A percentile compares a stretch with the other conserved stretches of the same genome.
Conservation (phyloP, 2,329 filamentous ascomycete species). For the Metarhizium album region DNA sequence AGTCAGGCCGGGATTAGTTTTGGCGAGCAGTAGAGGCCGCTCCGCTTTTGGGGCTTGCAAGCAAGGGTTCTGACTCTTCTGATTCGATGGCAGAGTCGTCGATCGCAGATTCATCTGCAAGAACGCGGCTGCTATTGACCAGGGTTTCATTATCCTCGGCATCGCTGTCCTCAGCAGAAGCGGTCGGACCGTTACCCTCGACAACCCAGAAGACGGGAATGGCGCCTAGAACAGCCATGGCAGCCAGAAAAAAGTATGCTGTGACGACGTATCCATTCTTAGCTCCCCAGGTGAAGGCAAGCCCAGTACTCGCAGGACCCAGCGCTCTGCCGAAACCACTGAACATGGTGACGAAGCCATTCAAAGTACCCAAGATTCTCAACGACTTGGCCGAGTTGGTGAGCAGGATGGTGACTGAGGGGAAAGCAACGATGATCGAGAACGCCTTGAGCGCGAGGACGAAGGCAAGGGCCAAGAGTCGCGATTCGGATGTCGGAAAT, state of each 20-base stretch:
- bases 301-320: slow-evolving; percentile 66
- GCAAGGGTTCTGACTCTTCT: slow-evolving; percentile 11
- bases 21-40: background rate
- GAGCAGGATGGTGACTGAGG: slow-evolving; percentile 78
- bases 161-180: slow-evolving; percentile 20
- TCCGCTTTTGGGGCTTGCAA: slow-evolving; percentile 6
- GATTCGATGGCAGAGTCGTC: slow-evolving; percentile 12
- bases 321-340: slow-evolving; percentile 68
- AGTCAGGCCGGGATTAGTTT: background rate
- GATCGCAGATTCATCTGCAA: slow-evolving; percentile 14
- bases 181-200: slow-evolving; percentile 58
- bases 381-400: slow-evolving; percentile 76
- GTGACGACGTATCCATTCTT: slow-evolving; percentile 65
- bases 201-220: slow-evolving; percentile 65
- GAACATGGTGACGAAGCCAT: slow-evolving; percentile 79
- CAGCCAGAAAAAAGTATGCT: slow-evolving; percentile 70
- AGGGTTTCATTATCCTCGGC: slow-evolving; percentile 19
- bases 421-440: slow-evolving; percentile 74
- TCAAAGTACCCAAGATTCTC: slow-evolving; percentile 70
- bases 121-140: slow-evolving; percentile 10
- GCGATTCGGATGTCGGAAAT: slow-evolving; percentile 32
- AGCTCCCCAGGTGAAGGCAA: slow-evolving; percentile 65
- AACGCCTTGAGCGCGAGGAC: slow-evolving; percentile 67
- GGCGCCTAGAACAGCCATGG: slow-evolving; percentile 52
- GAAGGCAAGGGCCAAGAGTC: slow-evolving; percentile 51